A percentile compares a stretch with the other conserved stretches of the same genome.
Conservation (phyloP, 805 yeast species). For the Torulaspora delbrueckii region DNA sequence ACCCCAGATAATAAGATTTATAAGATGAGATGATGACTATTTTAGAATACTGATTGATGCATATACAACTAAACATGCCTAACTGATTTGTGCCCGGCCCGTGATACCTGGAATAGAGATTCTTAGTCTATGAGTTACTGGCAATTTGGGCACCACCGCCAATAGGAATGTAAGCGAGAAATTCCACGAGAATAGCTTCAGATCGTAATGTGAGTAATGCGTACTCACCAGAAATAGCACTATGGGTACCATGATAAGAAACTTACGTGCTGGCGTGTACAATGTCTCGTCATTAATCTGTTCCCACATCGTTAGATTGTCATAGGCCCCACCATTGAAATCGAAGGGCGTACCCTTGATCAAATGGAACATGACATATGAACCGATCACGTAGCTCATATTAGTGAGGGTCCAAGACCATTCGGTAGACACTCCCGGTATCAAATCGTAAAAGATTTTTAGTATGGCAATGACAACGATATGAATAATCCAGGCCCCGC, state of each 20-base stretch:
- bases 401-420: slow-evolving; percentile 93
- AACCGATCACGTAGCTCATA: slow-evolving; percentile 81
- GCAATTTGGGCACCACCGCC: slow-evolving; percentile 89
- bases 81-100: slow-evolving; percentile 36
- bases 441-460: slow-evolving; percentile 69
- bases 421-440: slow-evolving; percentile 77
- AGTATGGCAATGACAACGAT: slow-evolving; percentile 72
- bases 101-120: slow-evolving; percentile 51
- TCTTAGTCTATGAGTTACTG: slow-evolving; percentile 73
- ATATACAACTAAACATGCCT: slow-evolving; percentile 1
- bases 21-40: not conserved
- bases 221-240: slow-evolving; percentile 79
- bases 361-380: slow-evolving; percentile 93
- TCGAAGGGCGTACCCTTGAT: slow-evolving; percentile 97
- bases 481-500: slow-evolving; percentile 96
- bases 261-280: slow-evolving; percentile 94
- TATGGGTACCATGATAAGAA: slow-evolving; percentile 88
- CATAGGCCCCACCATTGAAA: slow-evolving; percentile 94
- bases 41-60: not conserved
- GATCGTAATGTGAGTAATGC: slow-evolving; percentile 83
- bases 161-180: slow-evolving; percentile 67
- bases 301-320: slow-evolving; percentile 97
- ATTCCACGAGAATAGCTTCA: slow-evolving; percentile 72
- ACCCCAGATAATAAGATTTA: not conserved
- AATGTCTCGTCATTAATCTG: slow-evolving; percentile 93